A percentile compares a stretch with the other conserved stretches of the same genome.
phyloP scores from a whole-genome alignment of 2,329 filamentous ascomycete species.

The Alternaria sp. region DNA sequence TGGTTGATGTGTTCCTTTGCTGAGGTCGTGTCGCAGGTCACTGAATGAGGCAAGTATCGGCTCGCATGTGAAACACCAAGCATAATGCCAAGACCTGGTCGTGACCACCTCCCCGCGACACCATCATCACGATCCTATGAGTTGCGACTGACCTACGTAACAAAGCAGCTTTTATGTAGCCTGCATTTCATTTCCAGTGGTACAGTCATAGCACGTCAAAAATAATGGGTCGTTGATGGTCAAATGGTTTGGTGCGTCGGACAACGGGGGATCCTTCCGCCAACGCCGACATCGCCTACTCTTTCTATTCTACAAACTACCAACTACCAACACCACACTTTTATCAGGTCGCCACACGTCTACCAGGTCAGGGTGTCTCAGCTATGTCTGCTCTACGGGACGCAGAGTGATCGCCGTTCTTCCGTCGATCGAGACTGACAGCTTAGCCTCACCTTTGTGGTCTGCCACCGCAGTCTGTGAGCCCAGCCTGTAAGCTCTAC shows the following conservation, averaged over 20 bases:
- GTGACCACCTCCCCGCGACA: neutral
- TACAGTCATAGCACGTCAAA: too few relatives aligned
- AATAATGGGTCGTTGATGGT: too few relatives aligned
- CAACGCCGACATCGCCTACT: neutral
- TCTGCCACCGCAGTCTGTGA: constrained; percentile 10
- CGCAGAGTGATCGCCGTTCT: neutral
- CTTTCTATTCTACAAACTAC: too few relatives aligned
- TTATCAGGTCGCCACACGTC: too few relatives aligned
- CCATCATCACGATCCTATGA: neutral
- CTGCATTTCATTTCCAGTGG: too few relatives aligned
- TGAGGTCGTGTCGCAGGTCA: constrained; percentile 8
- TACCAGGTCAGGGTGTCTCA: neutral
- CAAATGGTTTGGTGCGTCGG: neutral
- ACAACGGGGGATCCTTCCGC: neutral
- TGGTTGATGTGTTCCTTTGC: neutral
- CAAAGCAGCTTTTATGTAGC: too few relatives aligned
- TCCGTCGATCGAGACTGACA: neutral
- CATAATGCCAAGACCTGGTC: constrained; percentile 13
- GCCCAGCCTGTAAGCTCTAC: constrained; percentile 14
- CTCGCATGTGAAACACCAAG: constrained; percentile 15
- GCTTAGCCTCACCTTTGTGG: constrained; percentile 6
- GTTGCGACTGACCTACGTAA: neutral
- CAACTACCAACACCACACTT: neutral
- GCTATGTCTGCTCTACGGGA: neutral
- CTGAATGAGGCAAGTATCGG: constrained; percentile 13